phyloP scores from a whole-genome alignment of 1,139 yeast genomes.

The Blastobotrys ciferrii region DNA sequence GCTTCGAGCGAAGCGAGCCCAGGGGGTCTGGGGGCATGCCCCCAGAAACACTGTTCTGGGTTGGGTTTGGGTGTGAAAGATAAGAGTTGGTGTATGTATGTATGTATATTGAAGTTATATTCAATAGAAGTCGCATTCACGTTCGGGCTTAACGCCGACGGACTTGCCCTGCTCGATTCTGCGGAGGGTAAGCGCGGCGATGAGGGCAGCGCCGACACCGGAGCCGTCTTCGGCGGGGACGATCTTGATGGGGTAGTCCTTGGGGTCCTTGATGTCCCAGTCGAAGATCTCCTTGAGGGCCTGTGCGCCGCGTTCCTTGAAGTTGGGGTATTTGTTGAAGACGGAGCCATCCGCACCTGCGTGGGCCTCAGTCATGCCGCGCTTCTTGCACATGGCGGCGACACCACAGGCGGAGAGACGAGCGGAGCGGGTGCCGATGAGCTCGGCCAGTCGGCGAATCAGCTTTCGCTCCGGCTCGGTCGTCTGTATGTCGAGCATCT shows the following conservation, averaged over 20 bases:
- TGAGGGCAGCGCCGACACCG: constrained; percentile 97
- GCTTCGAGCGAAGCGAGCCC: too few relatives aligned
- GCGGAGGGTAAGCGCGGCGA: constrained; percentile 87
- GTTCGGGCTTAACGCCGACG: constrained; percentile 54
- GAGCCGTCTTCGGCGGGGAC: constrained; percentile 97
- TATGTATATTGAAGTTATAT: background rate
- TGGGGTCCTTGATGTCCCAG: constrained; percentile 55
- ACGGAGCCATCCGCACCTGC: constrained; percentile 98
- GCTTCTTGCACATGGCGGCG: constrained; percentile 90
- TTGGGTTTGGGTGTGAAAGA: background rate
- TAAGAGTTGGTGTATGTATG: background rate
- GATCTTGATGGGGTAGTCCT: constrained; percentile 73
- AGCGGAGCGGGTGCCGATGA: constrained; percentile 89
- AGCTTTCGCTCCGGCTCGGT: constrained; percentile 78
- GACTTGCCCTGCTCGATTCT: constrained; percentile 70
- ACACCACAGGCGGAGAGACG: constrained; percentile 93
- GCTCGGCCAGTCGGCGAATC: constrained; percentile 78
- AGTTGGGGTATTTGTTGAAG: constrained; percentile 87
- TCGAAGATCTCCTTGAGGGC: constrained; percentile 88
- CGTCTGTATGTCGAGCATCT: constrained; percentile 58
- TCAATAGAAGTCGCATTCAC: constrained; percentile 13
- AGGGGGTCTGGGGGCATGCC: too few relatives aligned
- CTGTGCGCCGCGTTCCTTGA: constrained; percentile 83
- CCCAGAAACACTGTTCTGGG: too few relatives aligned
- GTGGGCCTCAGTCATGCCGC: constrained; percentile 72